phyloP scores from a whole-genome alignment of 768 basidiomycete genomes.

The Symmetrospora coprosmae region DNA sequence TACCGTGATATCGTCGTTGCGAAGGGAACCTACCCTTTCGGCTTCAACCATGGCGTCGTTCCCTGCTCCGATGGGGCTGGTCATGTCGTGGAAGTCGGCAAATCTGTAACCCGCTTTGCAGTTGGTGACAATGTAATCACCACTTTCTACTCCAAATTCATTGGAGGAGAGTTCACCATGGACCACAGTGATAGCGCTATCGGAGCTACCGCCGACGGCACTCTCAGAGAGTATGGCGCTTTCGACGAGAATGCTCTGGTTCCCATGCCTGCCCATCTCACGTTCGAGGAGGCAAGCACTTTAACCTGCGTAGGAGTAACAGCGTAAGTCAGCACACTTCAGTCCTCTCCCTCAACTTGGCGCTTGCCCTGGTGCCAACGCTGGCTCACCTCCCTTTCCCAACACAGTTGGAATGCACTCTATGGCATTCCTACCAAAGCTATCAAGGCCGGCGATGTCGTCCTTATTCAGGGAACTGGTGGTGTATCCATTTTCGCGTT shows the following conservation, averaged over 20 bases:
- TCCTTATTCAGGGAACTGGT: constrained; percentile 32
- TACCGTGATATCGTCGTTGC: not conserved
- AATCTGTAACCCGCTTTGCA: not conserved
- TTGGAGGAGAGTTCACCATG: not conserved
- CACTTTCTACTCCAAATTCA: not conserved
- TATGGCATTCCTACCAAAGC: not conserved
- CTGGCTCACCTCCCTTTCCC: no score
- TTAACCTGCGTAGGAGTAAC: not conserved
- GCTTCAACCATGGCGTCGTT: not conserved
- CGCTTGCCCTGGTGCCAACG: no score
- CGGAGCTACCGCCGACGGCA: not conserved
- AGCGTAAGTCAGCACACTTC: no score
- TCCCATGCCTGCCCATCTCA: not conserved
- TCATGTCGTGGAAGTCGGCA: not conserved
- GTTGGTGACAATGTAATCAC: not conserved
- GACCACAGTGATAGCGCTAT: not conserved
- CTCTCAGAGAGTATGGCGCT: not conserved
- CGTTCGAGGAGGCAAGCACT: not conserved
- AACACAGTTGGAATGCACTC: not conserved
- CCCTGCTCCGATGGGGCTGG: constrained; percentile 5
- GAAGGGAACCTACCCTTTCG: not conserved
- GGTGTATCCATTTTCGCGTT: constrained; percentile 43
- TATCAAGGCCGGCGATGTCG: constrained; percentile 23
- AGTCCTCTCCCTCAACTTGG: no score
- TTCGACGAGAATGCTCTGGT: not conserved